A percentile compares a stretch with the other conserved stretches of the same genome.
These are phyloP conservation scores for Neofusicoccum umdonicola DNA, from an alignment of 2,329 filamentous ascomycete genomes.

Conservation along the genomic window DNA sequence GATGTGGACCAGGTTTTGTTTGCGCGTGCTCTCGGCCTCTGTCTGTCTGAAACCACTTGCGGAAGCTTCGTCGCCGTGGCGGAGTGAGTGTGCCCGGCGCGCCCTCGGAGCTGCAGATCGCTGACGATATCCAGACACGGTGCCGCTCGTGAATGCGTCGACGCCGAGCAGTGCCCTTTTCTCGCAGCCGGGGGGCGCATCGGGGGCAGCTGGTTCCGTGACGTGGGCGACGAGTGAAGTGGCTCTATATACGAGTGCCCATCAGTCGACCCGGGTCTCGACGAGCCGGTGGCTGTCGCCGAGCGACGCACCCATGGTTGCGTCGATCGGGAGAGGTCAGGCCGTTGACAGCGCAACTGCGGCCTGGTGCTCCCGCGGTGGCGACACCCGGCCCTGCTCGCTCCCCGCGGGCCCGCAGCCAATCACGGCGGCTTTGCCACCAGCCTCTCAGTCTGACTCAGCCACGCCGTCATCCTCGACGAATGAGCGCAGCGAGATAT, in stretches of 20 bases:
- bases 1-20: constrained; percentile 35
- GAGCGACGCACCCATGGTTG: not conserved
- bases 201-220: not conserved
- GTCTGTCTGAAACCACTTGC: constrained; percentile 2
- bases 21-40: constrained; percentile 26
- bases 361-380: not conserved
- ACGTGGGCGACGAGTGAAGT: not conserved
- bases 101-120: not conserved
- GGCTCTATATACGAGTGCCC: not conserved
- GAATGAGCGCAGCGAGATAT: constrained; percentile 4
- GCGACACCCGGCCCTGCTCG: not conserved
- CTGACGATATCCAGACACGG: not conserved
- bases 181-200: not conserved
- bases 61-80: not conserved
- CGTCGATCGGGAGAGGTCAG: not conserved
- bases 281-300: constrained; percentile 3
- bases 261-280: not conserved
- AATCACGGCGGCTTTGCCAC: not conserved
- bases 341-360: not conserved
- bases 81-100: not conserved
- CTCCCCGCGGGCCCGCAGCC: not conserved
- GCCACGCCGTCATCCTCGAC: constrained; percentile 4
- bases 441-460: constrained; percentile 8
- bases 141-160: not conserved
- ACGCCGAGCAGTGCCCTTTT: not conserved